A percentile compares a stretch with the other conserved stretches of the same genome.
Evolutionary conservation across 495 filamentous ascomycete genomes (phyloP).

Genomic region (Penicillium ochrochloron): DNA sequence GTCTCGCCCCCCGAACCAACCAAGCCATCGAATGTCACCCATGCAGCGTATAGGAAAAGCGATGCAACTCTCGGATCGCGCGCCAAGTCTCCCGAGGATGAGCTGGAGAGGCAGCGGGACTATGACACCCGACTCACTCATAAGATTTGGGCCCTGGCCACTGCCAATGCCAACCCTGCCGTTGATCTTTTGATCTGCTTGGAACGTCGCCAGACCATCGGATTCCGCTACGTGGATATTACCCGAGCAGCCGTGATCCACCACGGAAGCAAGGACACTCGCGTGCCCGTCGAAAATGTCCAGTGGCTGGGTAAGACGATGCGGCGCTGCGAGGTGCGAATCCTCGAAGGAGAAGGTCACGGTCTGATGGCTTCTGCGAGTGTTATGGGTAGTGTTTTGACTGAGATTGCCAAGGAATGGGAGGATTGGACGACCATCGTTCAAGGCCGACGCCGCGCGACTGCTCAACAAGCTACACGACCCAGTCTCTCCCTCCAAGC

Average conservation of each 20-base stretch:
- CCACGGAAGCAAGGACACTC: constrained; percentile 87
- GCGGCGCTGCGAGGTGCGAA: constrained; percentile 86
- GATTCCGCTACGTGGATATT: constrained; percentile 97
- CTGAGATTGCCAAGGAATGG: constrained; percentile 94
- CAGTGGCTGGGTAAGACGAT: constrained; percentile 93
- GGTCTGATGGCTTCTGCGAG: constrained; percentile 92
- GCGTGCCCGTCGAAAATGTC: constrained; percentile 94
- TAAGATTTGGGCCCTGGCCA: constrained; percentile 94
- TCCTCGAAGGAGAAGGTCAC: constrained; percentile 92
- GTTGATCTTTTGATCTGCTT: constrained; percentile 92
- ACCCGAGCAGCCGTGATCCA: constrained; percentile 88
- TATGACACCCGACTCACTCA: constrained; percentile 89
- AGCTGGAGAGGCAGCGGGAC: constrained; percentile 69
- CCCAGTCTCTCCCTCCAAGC: constrained; percentile 29
- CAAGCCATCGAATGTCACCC: constrained; percentile 25
- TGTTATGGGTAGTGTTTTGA: constrained; percentile 91
- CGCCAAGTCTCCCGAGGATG: constrained; percentile 42
- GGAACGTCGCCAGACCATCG: constrained; percentile 88
- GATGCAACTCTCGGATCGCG: constrained; percentile 31
- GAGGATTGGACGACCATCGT: constrained; percentile 82
- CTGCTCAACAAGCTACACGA: constrained; percentile 26
- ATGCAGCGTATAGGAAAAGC: constrained; percentile 27
- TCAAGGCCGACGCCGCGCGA: constrained; percentile 52
- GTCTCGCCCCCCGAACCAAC: constrained; percentile 23
- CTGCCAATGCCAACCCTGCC: constrained; percentile 88